Evolutionary conservation across 805 yeast species (phyloP).

Genomic region (Metschnikowia kunwiensis): DNA sequence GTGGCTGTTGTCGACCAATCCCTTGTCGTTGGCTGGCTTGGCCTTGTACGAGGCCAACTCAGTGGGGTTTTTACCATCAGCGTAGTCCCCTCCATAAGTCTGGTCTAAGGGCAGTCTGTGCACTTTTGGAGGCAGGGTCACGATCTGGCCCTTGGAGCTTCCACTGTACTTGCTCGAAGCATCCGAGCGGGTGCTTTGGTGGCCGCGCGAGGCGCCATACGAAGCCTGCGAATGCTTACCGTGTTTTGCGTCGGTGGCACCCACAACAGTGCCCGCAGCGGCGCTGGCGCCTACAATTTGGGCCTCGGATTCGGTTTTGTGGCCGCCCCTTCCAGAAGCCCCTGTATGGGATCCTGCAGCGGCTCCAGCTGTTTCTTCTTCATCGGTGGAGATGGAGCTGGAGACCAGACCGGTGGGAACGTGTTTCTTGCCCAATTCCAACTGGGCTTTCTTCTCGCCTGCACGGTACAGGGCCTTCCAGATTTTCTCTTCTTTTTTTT

Average conservation of each 20-base stretch:
- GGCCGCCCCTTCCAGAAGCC: not conserved
- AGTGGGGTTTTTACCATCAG: conserved; percentile 32
- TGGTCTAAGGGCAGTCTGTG: conserved; percentile 28
- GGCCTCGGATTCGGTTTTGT: conserved; percentile 1
- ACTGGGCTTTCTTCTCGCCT: conserved; percentile 11
- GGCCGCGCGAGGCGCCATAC: conserved; percentile 4
- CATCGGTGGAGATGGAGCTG: conserved; percentile 11
- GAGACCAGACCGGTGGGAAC: conserved; percentile 3
- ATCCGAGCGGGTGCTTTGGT: conserved; percentile 3
- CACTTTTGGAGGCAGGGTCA: conserved; percentile 30
- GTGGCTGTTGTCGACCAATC: conserved; percentile 20
- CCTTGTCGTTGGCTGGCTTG: not conserved
- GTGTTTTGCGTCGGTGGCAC: conserved; percentile 1
- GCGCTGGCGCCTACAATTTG: conserved; percentile 8
- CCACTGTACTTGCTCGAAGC: conserved; percentile 7
- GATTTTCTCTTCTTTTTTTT: conserved; percentile 11
- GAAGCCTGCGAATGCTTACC: conserved; percentile 3
- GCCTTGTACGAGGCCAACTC: conserved; percentile 18
- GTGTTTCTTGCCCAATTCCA: conserved; percentile 5
- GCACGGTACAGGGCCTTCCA: conserved; percentile 16
- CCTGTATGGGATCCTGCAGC: conserved; percentile 3
- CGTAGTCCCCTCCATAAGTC: conserved; percentile 31
- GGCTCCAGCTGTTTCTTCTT: conserved; percentile 6
- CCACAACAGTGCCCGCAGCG: conserved; percentile 14
- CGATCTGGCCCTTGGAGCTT: conserved; percentile 24